Evolutionary conservation across 139 green algal genomes (phyloP).

Genomic region (Chlamydomonas sphaeroides): DNA sequence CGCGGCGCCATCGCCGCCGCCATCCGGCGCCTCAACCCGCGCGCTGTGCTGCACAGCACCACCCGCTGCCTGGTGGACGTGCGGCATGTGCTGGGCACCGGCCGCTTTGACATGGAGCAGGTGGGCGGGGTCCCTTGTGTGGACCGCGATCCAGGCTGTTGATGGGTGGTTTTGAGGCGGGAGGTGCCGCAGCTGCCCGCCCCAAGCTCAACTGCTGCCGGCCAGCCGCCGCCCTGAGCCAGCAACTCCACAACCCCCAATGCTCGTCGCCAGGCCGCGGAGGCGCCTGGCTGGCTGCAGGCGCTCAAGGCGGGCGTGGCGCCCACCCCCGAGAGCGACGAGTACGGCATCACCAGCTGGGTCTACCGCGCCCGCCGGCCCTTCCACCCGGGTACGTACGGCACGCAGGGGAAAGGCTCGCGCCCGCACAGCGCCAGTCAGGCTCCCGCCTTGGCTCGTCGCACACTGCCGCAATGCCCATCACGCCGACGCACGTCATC

Average conservation of each 20-base stretch:
- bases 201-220: too few species aligned
- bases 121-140: too few species aligned
- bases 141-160: too few species aligned
- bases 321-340: slow-evolving; percentile 36
- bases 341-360: slow-evolving; percentile 75
- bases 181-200: too few species aligned
- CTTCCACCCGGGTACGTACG: slow-evolving; percentile 70
- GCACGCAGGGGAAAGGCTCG: too few species aligned
- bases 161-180: too few species aligned
- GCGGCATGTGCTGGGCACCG: slow-evolving; percentile 43
- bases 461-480: too few species aligned
- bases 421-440: too few species aligned
- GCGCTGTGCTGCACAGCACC: slow-evolving; percentile 56
- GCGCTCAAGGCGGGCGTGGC: background rate
- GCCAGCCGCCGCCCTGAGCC: too few species aligned
- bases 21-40: slow-evolving; percentile 60
- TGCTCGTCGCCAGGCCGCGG: slow-evolving; percentile 38
- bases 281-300: slow-evolving; percentile 70
- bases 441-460: too few species aligned
- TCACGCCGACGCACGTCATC: too few species aligned
- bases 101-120: background rate
- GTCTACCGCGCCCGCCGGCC: slow-evolving; percentile 67
- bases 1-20: background rate
- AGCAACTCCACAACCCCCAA: too few species aligned
- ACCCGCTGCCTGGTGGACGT: slow-evolving; percentile 46